These are phyloP conservation scores for Neofusicoccum ribis DNA, from an alignment of 2,329 filamentous ascomycete species.

Conservation along the genomic window DNA sequence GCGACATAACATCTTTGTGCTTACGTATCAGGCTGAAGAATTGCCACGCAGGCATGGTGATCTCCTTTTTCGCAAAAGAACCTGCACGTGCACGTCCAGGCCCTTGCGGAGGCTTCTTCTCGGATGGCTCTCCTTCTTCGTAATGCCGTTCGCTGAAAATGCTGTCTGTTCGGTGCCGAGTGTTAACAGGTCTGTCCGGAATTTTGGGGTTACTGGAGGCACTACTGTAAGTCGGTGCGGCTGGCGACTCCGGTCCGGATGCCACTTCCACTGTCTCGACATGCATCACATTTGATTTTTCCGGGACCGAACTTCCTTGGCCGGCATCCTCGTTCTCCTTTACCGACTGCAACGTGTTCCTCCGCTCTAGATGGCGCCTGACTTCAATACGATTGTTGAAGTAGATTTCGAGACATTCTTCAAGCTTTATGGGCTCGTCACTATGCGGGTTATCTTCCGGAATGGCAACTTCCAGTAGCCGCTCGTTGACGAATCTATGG, in stretches of 20 bases:
- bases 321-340: slow-evolving; percentile 24
- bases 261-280: slow-evolving; percentile 47
- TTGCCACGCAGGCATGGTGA: slow-evolving; percentile 95
- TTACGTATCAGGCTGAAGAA: slow-evolving; percentile 90
- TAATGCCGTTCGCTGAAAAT: slow-evolving; percentile 51
- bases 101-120: slow-evolving; percentile 47
- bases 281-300: slow-evolving; percentile 31
- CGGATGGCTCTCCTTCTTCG: slow-evolving; percentile 36
- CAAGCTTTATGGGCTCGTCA: slow-evolving; percentile 72
- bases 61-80: slow-evolving; percentile 66
- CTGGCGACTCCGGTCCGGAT: slow-evolving; percentile 33
- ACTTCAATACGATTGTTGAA: slow-evolving; percentile 95
- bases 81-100: slow-evolving; percentile 36
- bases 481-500: slow-evolving; percentile 91
- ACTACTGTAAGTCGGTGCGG: slow-evolving; percentile 32
- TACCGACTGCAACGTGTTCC: slow-evolving; percentile 57
- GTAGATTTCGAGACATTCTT: slow-evolving; percentile 89
- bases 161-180: slow-evolving; percentile 47
- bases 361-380: slow-evolving; percentile 68
- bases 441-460: slow-evolving; percentile 68
- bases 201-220: slow-evolving; percentile 26
- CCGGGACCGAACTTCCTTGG: background rate
- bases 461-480: slow-evolving; percentile 88
- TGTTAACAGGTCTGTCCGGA: slow-evolving; percentile 33
- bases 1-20: slow-evolving; percentile 36